phyloP scores from a whole-genome alignment of 108 stramenopile genomes.

The Nitzschia sp. region DNA sequence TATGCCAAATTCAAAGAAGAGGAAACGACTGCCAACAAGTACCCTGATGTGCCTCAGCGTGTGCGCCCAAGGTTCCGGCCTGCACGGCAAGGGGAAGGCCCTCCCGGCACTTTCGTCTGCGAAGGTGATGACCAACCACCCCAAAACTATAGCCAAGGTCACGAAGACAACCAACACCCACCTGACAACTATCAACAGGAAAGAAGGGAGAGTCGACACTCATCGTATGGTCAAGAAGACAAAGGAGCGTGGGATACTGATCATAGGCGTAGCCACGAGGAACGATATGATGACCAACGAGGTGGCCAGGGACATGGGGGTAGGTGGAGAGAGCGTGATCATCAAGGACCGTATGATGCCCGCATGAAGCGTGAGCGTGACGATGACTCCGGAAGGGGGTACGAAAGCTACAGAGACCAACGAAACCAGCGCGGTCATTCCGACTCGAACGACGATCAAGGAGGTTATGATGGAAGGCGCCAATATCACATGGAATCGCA shows the following conservation, averaged over 20 bases:
- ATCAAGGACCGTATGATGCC: conserved; percentile 7
- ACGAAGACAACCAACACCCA: neutral
- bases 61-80: conserved; percentile 69
- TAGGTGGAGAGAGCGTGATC: conserved; percentile 16
- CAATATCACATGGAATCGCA: neutral
- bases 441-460: conserved; percentile 7
- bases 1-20: conserved; percentile 51
- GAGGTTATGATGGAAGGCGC: conserved; percentile 1
- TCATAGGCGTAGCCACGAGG: neutral
- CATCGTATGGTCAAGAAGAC: conserved; percentile 1
- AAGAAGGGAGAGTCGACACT: conserved; percentile 20
- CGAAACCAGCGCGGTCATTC: neutral
- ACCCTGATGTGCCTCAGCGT: conserved; percentile 65
- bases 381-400: conserved; percentile 16
- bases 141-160: neutral
- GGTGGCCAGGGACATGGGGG: neutral
- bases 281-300: conserved; percentile 19
- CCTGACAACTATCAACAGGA: conserved; percentile 17
- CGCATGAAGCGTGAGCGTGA: conserved; percentile 5
- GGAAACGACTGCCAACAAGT: conserved; percentile 54
- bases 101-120: conserved; percentile 46
- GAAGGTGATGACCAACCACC: conserved; percentile 29
- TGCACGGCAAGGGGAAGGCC: conserved; percentile 29
- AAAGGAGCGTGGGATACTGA: neutral
- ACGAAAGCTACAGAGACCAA: conserved; percentile 9